Percentiles rank a stretch among this genome's conserved stretches.
phyloP scores from a whole-genome alignment of 805 yeast genomes.

The Kuraishia ogatae region DNA sequence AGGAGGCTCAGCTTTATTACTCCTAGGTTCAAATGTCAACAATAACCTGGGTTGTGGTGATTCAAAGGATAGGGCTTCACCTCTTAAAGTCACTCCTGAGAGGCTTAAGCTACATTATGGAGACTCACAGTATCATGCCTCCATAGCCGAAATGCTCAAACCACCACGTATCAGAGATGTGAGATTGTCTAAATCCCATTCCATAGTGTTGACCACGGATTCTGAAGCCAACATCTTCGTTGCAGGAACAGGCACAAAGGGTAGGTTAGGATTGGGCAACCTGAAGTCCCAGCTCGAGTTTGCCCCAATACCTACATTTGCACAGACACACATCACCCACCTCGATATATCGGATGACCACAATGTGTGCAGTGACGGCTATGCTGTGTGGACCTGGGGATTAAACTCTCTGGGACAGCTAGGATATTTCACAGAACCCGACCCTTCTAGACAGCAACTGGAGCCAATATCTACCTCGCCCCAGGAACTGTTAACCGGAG shows the following conservation, averaged over 20 bases:
- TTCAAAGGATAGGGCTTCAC: constrained; percentile 2
- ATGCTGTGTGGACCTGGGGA: constrained; percentile 75
- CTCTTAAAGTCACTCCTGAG: constrained; percentile 9
- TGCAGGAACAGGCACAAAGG: constrained; percentile 63
- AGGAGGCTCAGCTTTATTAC: not conserved
- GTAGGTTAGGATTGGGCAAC: constrained; percentile 58
- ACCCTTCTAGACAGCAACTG: constrained; percentile 10
- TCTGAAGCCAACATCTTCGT: constrained; percentile 37
- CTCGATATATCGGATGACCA: constrained; percentile 21
- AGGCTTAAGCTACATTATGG: constrained; percentile 16
- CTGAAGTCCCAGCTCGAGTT: constrained; percentile 32
- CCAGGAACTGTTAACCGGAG: constrained; percentile 30
- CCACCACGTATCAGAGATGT: constrained; percentile 39
- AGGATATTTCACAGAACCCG: constrained; percentile 37
- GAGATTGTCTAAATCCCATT: constrained; percentile 56
- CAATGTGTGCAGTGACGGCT: constrained; percentile 31
- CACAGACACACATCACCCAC: constrained; percentile 19
- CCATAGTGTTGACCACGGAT: constrained; percentile 48
- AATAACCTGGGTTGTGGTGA: not conserved
- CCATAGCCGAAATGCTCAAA: constrained; percentile 17
- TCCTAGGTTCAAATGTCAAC: not conserved
- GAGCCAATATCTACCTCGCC: constrained; percentile 27
- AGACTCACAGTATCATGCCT: constrained; percentile 9
- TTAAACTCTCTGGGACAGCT: constrained; percentile 58
- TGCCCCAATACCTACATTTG: constrained; percentile 30